Percentiles rank a stretch among this genome's conserved stretches.
phyloP scores from a whole-genome alignment of 73 alveolate genomes.

The Stentor roeselii region DNA sequence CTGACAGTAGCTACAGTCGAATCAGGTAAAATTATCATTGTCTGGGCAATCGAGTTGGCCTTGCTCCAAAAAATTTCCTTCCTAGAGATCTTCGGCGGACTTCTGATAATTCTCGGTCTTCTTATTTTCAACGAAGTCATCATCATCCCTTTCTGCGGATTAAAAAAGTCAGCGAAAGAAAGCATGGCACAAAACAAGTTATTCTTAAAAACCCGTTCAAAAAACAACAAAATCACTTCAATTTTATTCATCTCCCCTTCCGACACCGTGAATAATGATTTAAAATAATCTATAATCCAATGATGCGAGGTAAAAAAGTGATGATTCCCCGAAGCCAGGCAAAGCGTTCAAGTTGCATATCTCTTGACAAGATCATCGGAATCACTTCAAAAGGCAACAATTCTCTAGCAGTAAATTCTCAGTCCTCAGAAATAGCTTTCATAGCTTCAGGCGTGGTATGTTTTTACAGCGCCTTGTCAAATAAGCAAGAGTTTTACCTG shows the following conservation, averaged over 20 bases:
- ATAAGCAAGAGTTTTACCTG: constrained; percentile 45
- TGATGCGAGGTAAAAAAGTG: not conserved
- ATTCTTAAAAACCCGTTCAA: too few species aligned
- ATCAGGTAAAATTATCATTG: not conserved
- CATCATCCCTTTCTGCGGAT: not conserved
- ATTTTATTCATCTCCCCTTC: too few species aligned
- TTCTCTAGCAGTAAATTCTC: constrained; percentile 49
- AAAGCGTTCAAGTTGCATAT: not conserved
- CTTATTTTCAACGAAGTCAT: not conserved
- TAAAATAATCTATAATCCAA: not conserved
- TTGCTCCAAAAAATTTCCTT: too few species aligned
- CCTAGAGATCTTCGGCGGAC: not conserved
- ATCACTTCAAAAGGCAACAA: constrained; percentile 31
- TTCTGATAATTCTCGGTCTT: not conserved
- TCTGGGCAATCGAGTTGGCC: not conserved
- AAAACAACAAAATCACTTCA: too few species aligned
- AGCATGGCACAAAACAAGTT: too few species aligned
- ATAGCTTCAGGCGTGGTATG: constrained; percentile 46
- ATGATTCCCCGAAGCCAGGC: not conserved
- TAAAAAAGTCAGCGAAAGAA: not conserved
- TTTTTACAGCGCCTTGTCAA: constrained; percentile 43
- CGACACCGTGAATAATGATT: too few species aligned
- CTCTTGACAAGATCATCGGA: constrained; percentile 55
- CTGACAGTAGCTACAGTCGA: not conserved
- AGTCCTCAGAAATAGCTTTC: constrained; percentile 52